A percentile compares a stretch with the other conserved stretches of the same genome.
Evolutionary conservation across 2,329 filamentous ascomycete species (phyloP).

Genomic region (Aquanectria penicillioides): DNA sequence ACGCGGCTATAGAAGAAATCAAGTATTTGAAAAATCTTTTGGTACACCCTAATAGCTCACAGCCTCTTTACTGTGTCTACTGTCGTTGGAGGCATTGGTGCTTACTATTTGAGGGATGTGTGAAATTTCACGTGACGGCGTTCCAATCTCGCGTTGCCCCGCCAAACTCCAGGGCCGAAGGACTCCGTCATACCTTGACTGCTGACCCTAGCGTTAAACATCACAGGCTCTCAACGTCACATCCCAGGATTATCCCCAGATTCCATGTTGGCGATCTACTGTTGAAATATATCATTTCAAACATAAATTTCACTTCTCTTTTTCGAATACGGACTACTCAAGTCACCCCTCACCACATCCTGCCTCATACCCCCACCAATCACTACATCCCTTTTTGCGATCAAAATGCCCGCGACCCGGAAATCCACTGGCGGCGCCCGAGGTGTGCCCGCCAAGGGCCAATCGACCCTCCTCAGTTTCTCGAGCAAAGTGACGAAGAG

Average conservation of each 20-base stretch:
- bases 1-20: not conserved
- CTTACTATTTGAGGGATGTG: not conserved
- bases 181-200: conserved; percentile 37
- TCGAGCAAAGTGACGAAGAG: conserved; percentile 66
- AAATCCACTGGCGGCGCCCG: conserved; percentile 55
- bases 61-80: too few species aligned
- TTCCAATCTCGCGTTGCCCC: conserved; percentile 64
- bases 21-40: not conserved
- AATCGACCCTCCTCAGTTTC: conserved; percentile 66
- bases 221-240: conserved; percentile 8
- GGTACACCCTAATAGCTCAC: too few species aligned
- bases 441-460: conserved; percentile 53
- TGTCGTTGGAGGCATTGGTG: too few species aligned
- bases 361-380: conserved; percentile 7
- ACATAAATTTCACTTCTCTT: not conserved
- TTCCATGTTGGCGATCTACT: conserved; percentile 9
- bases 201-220: conserved; percentile 23
- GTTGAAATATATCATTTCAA: not conserved
- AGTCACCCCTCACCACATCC: conserved; percentile 1
- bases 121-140: conserved; percentile 58
- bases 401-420: conserved; percentile 60
- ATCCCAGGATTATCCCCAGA: conserved; percentile 6
- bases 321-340: not conserved
- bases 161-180: conserved; percentile 51
- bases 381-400: conserved; percentile 15